Conservation (phyloP, 2,329 filamentous ascomycete genomes). For the Xylariaceae sp. region DNA sequence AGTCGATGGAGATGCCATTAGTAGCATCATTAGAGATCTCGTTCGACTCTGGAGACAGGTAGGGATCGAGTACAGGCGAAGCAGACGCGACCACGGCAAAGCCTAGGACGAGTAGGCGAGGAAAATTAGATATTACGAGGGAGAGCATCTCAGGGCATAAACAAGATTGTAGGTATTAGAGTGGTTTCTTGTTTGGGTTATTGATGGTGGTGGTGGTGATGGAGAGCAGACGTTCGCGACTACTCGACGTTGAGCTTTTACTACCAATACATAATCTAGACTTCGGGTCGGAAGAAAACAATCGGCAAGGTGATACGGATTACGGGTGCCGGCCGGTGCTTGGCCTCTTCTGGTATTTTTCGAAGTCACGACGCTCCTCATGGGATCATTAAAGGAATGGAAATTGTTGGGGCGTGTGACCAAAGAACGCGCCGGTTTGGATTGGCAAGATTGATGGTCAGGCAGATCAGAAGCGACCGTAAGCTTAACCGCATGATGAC, state of each 20-base stretch:
- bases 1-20: constrained; percentile 47
- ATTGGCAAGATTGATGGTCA: not conserved
- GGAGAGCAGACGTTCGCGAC: constrained; percentile 1
- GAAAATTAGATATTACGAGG: constrained; percentile 6
- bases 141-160: constrained; percentile 13
- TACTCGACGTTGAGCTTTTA: not conserved
- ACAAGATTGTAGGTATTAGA: constrained; percentile 2
- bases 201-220: not conserved
- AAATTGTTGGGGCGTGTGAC: not conserved
- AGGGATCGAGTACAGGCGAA: constrained; percentile 16
- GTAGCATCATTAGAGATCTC: constrained; percentile 11
- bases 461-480: too few relatives aligned
- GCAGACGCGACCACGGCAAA: constrained; percentile 13
- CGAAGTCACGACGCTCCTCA: not conserved
- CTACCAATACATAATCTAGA: too few relatives aligned
- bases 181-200: not conserved
- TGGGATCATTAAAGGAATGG: not conserved
- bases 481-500: not conserved
- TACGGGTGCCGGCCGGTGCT: not conserved
- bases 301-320: too few relatives aligned
- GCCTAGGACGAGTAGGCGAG: constrained; percentile 11
- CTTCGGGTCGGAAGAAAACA: too few relatives aligned
- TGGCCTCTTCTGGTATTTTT: not conserved
- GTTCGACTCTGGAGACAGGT: constrained; percentile 2
- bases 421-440: not conserved